phyloP scores from a whole-genome alignment of 306 rosid species.

The Trichosanthes cucumerina region DNA sequence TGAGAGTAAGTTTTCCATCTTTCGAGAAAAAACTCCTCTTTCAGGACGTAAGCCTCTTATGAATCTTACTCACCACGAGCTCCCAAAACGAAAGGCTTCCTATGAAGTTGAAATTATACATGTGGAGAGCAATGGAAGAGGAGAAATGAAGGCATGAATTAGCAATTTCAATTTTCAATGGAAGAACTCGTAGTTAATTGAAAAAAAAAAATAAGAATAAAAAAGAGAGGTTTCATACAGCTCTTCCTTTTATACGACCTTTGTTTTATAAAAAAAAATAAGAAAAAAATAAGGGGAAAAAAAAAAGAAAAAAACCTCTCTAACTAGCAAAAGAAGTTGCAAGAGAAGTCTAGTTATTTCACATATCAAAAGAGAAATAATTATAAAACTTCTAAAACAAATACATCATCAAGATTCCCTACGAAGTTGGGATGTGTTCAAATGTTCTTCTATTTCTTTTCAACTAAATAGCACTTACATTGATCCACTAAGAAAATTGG shows the following conservation, averaged over 20 bases:
- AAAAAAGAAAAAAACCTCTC: background rate
- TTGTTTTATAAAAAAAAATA: too few relatives aligned
- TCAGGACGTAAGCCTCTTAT: background rate
- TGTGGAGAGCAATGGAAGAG: background rate
- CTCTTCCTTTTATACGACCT: background rate
- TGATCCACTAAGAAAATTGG: background rate
- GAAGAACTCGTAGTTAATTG: background rate
- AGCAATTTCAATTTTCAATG: background rate
- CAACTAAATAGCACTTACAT: constrained; percentile 1
- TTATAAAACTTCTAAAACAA: background rate
- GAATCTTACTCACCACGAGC: too few relatives aligned
- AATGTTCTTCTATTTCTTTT: background rate
- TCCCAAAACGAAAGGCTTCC: background rate
- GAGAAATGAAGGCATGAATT: background rate
- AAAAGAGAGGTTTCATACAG: background rate
- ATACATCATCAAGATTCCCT: background rate
- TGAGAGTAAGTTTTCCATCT: too few relatives aligned
- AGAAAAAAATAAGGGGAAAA: too few relatives aligned
- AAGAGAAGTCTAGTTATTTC: background rate
- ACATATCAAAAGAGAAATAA: background rate
- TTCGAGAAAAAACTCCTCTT: too few relatives aligned
- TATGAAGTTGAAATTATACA: background rate
- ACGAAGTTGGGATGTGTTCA: background rate
- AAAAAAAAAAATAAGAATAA: too few relatives aligned
- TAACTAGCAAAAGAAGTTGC: background rate